Evolutionary conservation across 768 basidiomycete species (phyloP).

Genomic region (Tremella yokohamensis): DNA sequence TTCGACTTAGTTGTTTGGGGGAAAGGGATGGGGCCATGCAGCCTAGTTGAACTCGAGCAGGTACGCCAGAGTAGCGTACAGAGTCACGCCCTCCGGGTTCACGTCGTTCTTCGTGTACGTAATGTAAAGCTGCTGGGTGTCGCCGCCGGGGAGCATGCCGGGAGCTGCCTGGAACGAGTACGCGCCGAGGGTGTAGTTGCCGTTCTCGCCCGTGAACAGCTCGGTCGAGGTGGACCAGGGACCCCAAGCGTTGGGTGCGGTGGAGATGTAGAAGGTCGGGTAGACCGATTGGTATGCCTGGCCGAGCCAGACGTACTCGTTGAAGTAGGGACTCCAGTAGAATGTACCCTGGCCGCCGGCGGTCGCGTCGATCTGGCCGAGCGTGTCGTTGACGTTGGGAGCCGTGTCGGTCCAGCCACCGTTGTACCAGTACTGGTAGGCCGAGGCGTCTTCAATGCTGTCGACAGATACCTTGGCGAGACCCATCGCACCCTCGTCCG

Average conservation of each 20-base stretch:
- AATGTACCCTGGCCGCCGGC: slow-evolving; percentile 13
- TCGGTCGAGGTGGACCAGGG: slow-evolving; percentile 1
- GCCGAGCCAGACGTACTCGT: slow-evolving; percentile 13
- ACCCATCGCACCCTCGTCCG: not conserved
- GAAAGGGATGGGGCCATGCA: no score
- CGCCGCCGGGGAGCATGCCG: not conserved
- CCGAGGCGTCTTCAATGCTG: slow-evolving; percentile 2
- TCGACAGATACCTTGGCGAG: slow-evolving; percentile 8
- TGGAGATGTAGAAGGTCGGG: slow-evolving; percentile 7
- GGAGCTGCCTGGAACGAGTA: slow-evolving; percentile 4
- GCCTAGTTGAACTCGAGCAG: not conserved
- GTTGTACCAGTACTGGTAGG: slow-evolving; percentile 9
- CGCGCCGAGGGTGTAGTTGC: not conserved
- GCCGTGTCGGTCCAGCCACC: not conserved
- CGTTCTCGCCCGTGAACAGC: not conserved
- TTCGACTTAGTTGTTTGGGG: no score
- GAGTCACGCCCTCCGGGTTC: not conserved
- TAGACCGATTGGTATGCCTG: not conserved
- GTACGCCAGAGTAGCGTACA: slow-evolving; percentile 1
- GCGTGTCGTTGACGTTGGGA: slow-evolving; percentile 3
- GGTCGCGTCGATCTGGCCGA: slow-evolving; percentile 1
- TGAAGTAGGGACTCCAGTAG: slow-evolving; percentile 6
- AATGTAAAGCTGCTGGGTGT: slow-evolving; percentile 2
- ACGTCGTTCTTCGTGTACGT: slow-evolving; percentile 7
- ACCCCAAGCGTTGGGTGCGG: slow-evolving; percentile 6